A percentile compares a stretch with the other conserved stretches of the same genome.
Evolutionary conservation across 768 basidiomycete species (phyloP).

Genomic region (Psilocybe cyanescens): DNA sequence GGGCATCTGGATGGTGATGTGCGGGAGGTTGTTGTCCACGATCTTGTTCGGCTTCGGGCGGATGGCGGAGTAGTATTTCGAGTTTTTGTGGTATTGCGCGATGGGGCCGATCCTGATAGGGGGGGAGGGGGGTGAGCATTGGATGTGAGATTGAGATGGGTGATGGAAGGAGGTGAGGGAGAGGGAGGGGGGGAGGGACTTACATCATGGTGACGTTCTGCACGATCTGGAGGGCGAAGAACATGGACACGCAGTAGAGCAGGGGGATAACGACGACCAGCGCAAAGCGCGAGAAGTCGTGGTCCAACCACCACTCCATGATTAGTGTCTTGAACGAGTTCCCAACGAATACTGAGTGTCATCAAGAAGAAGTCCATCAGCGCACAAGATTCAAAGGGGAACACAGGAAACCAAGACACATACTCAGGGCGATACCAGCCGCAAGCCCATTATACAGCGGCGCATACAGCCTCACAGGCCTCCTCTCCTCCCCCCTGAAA

Average conservation of each 20-base stretch:
- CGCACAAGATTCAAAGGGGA: constrained; percentile 10
- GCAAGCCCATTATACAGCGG: constrained; percentile 70
- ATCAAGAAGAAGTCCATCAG: constrained; percentile 36
- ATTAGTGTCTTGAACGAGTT: constrained; percentile 67
- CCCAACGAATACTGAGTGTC: constrained; percentile 58
- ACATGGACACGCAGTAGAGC: constrained; percentile 80
- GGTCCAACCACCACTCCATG: constrained; percentile 71
- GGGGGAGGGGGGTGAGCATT: neutral
- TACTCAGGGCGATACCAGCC: constrained; percentile 58
- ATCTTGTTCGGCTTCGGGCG: constrained; percentile 52
- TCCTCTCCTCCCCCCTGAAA: constrained; percentile 14
- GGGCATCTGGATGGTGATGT: constrained; percentile 82
- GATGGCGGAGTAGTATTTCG: constrained; percentile 77
- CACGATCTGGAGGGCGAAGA: constrained; percentile 76
- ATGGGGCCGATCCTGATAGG: constrained; percentile 64
- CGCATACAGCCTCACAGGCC: constrained; percentile 53
- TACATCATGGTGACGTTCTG: constrained; percentile 68
- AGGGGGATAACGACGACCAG: constrained; percentile 64
- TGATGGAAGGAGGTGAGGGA: too few species aligned
- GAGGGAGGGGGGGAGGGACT: neutral
- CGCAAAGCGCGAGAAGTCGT: constrained; percentile 59
- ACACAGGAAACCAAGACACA: constrained; percentile 32
- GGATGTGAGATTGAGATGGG: too few species aligned
- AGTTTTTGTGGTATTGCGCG: constrained; percentile 78
- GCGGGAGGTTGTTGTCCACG: constrained; percentile 64